Percentiles rank a stretch among this genome's conserved stretches.
Evolutionary conservation across 2,329 filamentous ascomycete species (phyloP).

Genomic region (Xylaria sp.): DNA sequence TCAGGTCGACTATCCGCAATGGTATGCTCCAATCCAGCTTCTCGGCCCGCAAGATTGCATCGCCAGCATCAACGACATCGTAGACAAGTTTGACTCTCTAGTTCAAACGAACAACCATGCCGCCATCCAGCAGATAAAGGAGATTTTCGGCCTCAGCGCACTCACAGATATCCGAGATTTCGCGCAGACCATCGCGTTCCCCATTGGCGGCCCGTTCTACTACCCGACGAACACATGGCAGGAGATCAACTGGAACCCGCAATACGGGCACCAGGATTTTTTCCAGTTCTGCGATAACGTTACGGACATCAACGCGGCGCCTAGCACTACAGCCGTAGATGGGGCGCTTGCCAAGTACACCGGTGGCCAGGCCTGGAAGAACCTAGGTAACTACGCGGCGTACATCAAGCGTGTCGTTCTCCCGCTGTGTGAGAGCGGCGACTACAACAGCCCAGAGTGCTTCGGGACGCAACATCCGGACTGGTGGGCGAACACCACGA

Average conservation of each 20-base stretch:
- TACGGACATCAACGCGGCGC: conserved; percentile 57
- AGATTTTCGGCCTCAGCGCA: conserved; percentile 58
- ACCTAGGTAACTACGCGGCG: conserved; percentile 61
- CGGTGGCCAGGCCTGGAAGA: conserved; percentile 59
- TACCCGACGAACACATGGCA: conserved; percentile 64
- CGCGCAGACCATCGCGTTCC: conserved; percentile 57
- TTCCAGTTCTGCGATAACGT: conserved; percentile 64
- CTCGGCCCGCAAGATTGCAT: conserved; percentile 61
- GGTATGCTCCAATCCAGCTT: conserved; percentile 61
- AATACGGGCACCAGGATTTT: conserved; percentile 57
- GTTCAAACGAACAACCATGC: conserved; percentile 53
- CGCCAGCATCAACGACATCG: conserved; percentile 58
- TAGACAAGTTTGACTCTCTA: conserved; percentile 61
- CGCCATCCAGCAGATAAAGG: conserved; percentile 57
- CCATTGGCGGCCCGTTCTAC: conserved; percentile 51
- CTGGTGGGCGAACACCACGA: conserved; percentile 57
- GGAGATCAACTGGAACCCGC: conserved; percentile 60
- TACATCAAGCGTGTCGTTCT: conserved; percentile 60
- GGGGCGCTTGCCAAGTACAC: conserved; percentile 59
- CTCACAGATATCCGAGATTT: conserved; percentile 58
- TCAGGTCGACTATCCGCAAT: conserved; percentile 57
- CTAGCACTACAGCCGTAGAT: conserved; percentile 57
- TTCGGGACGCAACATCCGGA: conserved; percentile 54
- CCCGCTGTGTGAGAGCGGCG: conserved; percentile 54
- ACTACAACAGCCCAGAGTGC: conserved; percentile 55